Conservation (phyloP, 2,329 filamentous ascomycete genomes). For the Magnaporthiopsis poae region DNA sequence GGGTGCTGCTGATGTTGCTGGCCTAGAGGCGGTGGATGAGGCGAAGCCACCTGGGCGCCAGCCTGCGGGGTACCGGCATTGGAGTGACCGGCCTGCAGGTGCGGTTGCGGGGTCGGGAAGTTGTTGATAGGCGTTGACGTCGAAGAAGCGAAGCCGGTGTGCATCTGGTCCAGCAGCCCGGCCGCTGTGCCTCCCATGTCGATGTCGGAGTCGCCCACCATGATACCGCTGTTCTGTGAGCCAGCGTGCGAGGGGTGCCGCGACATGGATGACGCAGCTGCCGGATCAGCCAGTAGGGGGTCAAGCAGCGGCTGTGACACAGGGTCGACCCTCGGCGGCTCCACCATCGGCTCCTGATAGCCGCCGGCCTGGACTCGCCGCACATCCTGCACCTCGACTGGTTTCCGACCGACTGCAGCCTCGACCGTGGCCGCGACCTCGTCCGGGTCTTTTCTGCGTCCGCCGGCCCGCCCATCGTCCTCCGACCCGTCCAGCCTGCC, state of each 20-base stretch:
- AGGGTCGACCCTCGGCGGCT: constrained; percentile 41
- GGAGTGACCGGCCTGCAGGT: constrained; percentile 46
- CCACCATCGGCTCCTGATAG: constrained; percentile 50
- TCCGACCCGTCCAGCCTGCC: constrained; percentile 42
- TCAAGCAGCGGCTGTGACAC: constrained; percentile 25
- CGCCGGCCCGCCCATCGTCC: constrained; percentile 28
- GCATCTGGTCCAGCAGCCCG: constrained; percentile 59
- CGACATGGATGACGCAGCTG: constrained; percentile 29
- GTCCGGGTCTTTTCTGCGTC: constrained; percentile 46
- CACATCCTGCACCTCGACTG: constrained; percentile 54
- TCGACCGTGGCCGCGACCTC: constrained; percentile 70
- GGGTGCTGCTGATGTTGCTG: constrained; percentile 11
- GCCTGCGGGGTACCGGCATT: constrained; percentile 44
- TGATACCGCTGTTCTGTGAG: constrained; percentile 45
- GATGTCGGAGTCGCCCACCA: constrained; percentile 51
- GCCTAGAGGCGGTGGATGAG: constrained; percentile 24
- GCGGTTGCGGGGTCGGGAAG: constrained; percentile 51
- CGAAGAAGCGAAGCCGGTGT: constrained; percentile 45
- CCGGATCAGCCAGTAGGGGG: constrained; percentile 11
- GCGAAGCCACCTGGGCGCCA: constrained; percentile 36
- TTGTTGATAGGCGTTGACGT: constrained; percentile 52
- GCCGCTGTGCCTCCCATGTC: constrained; percentile 57
- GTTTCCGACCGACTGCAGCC: constrained; percentile 55
- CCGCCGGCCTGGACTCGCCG: constrained; percentile 71
- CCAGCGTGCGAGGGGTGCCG: constrained; percentile 44